A percentile compares a stretch with the other conserved stretches of the same genome.
These are phyloP conservation scores for Penicillium salamii DNA, from an alignment of 495 filamentous ascomycete species.

Conservation along the genomic window DNA sequence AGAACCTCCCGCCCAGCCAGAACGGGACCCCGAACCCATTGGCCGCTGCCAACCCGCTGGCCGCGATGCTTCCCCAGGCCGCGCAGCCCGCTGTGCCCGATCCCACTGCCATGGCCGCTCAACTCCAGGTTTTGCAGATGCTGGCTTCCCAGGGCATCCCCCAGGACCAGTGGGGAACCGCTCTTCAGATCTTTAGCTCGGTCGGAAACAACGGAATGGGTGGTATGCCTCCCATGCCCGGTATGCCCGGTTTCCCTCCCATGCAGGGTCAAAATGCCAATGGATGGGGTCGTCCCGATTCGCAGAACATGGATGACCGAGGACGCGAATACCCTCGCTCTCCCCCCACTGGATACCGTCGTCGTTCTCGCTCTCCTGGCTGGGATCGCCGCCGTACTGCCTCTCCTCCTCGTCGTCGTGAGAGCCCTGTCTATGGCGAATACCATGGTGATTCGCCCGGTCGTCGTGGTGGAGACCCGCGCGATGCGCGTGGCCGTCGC, in stretches of 20 bases:
- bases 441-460: conserved; percentile 60
- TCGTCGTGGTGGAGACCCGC: conserved; percentile 58
- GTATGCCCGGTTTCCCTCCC: conserved; percentile 3
- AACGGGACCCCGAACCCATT: conserved; percentile 42
- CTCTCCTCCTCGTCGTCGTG: conserved; percentile 57
- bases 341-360: conserved; percentile 58
- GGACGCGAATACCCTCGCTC: conserved; percentile 55
- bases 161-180: conserved; percentile 58
- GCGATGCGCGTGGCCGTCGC: conserved; percentile 52
- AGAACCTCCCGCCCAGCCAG: conserved; percentile 45
- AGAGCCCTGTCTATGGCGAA: conserved; percentile 71
- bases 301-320: conserved; percentile 60
- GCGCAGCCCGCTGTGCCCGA: conserved; percentile 35
- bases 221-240: conserved; percentile 19
- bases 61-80: conserved; percentile 46
- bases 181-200: conserved; percentile 48
- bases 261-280: conserved; percentile 34
- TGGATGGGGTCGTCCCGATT: conserved; percentile 40
- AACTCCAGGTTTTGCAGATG: conserved; percentile 59
- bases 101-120: conserved; percentile 52
- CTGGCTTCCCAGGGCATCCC: conserved; percentile 57
- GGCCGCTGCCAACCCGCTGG: conserved; percentile 42
- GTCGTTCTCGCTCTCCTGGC: conserved; percentile 72
- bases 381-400: conserved; percentile 64
- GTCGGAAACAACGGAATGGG: conserved; percentile 31